Evolutionary conservation across 768 basidiomycete species (phyloP), one percentile per base, ranked within the genome.

Genomic region (Scleroderma citrinum): DNA sequence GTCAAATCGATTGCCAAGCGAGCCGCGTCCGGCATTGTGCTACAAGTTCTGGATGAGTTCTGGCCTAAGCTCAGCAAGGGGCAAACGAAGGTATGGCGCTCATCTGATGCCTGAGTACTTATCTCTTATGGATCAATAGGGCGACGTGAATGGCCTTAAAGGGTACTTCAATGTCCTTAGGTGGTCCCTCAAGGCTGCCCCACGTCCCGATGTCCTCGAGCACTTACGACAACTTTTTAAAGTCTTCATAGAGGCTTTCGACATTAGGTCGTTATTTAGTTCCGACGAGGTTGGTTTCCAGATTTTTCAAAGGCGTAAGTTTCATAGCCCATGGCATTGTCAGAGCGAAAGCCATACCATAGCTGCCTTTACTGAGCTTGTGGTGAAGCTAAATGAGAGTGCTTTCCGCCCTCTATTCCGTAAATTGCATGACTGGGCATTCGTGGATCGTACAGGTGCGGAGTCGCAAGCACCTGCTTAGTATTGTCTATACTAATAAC

Each of bases 351-450:
- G 62, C 7, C 63, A 66, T 37, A 69, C 80, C 10, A 80, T 89
- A 49, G 63, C 76, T 2, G 85, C 93, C 0, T 97, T 96, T 76
- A 75, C 85, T 11, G 90, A 95, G 64, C 71, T 97, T 8, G 88
- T 93, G 11, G 81, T 91, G 47, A 97, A 97, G 67, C 73, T 99
- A 46, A 96, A 94, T 60, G 96, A 98, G 57, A 80, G 81, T 0
- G 77, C 85, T 0, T 98, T 99, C 81, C 79, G 82, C 53, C 93
- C 95, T 1, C 71, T 97, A 14, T 95, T 97, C 78, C 82, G 92
- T 47, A 83, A 84, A 47, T 66, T 94, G 49, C 92, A 90, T 59
- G 96, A 99, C 62, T 99, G 96, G 96, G 92, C 92, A 0, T 93
- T 93, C 58, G 77, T 75, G 1, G 71, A 73, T 49, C 76, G 76